Base-by-base conservation (phyloP, 306 rosid genomes). In the Dalbergia oliveri region DNA sequence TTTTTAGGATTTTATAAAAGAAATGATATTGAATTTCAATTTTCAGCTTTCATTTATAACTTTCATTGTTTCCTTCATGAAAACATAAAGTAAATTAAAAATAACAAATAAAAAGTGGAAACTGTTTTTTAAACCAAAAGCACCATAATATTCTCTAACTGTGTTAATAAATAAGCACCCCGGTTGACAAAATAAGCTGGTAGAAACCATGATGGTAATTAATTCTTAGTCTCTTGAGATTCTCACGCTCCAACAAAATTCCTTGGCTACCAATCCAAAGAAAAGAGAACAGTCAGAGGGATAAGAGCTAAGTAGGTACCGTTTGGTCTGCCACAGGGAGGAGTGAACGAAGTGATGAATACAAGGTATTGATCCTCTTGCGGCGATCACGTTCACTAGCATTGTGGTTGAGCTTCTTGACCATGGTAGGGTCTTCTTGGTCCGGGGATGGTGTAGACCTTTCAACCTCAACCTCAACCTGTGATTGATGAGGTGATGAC, bases 311-410 rank as follows among this genome's bases (percentile, higher is more conserved):
- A 0, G 31, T n/a, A 5, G 35, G 35, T 92, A 92, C 97, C 90
- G 31, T 78, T 66, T 87, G 90, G 59, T 92, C 86, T 0, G 89
- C 0, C 7, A 59, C 14, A 0, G 97, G 97, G 78, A 94, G 90
- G 45, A 94, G 84, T 0, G 92, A 78, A 16, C 94, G 95, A n/a
- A 94, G 86, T 23, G 97, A 89, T 3, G 92, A 87, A 71, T 88
- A 90, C 79, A 92, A 69, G 71, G 35, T 8, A 70, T 90, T 94
- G 81, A 94, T 84, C 85, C 88, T 94, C 89, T 88, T 91, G 67
- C 97, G 97, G 31, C 97, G 98, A 80, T 88, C 89, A 3, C 94
- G 97, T 81, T 94, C 98, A 21, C 88, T 89, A 15, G 94, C 98
- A 69, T 92, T 94, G 81, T 94, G 98, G 72, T 79, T 85, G 26